Conservation (phyloP, 139 green algal genomes). For the Parachlorella kessleri region DNA sequence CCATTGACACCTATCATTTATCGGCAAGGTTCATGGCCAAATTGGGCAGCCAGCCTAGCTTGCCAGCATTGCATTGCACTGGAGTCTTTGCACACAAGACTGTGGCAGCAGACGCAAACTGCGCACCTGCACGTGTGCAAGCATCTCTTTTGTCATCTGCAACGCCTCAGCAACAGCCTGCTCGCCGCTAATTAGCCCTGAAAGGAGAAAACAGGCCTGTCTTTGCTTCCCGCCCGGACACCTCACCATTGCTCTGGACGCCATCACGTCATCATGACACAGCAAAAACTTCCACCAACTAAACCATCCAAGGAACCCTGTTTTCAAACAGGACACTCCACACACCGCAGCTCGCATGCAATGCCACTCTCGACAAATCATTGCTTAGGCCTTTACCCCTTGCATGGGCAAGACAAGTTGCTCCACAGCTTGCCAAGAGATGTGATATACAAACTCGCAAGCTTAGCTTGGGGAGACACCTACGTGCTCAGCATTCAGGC, state of each 20-base stretch:
- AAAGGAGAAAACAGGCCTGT: too few relatives aligned
- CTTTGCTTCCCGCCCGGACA: neutral
- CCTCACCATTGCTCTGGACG: neutral
- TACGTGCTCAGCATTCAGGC: too few relatives aligned
- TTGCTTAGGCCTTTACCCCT: too few relatives aligned
- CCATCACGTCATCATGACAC: neutral
- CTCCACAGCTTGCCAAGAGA: too few relatives aligned
- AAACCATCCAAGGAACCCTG: too few relatives aligned
- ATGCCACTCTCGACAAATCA: too few relatives aligned
- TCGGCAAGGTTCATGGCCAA: neutral
- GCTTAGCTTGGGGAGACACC: too few relatives aligned
- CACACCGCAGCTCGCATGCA: too few relatives aligned
- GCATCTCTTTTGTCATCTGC: conserved; percentile 30
- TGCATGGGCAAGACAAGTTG: too few relatives aligned
- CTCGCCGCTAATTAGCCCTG: conserved; percentile 20
- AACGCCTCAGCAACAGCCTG: conserved; percentile 36
- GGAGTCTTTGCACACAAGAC: neutral
- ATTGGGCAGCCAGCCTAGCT: neutral
- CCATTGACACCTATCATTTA: neutral
- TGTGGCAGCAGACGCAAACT: neutral
- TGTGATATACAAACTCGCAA: too few relatives aligned
- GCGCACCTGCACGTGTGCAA: conserved; percentile 14
- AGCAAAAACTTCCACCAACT: neutral
- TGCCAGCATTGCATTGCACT: too few relatives aligned
- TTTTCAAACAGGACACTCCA: too few relatives aligned